These are phyloP conservation scores for Botrytis medusae DNA, from an alignment of 2,329 filamentous ascomycete species.

Conservation along the genomic window DNA sequence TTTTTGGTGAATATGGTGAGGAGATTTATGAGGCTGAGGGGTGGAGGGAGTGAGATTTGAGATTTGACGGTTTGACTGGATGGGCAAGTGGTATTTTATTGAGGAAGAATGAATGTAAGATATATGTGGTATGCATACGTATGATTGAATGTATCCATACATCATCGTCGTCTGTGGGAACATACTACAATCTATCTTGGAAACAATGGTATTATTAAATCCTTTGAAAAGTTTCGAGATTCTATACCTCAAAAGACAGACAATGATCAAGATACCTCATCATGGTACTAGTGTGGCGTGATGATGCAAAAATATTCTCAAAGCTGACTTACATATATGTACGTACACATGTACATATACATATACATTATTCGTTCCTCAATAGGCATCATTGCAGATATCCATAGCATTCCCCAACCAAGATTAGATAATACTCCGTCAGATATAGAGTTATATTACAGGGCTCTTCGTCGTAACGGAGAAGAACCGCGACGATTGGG, in stretches of 20 bases:
- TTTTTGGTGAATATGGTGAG: not conserved
- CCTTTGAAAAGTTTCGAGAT: not conserved
- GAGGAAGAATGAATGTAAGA: not conserved
- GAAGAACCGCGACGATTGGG: not conserved
- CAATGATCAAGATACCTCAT: not conserved
- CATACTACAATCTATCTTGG: not conserved
- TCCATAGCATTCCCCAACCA: not conserved
- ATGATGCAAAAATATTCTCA: not conserved
- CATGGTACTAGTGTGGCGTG: not conserved
- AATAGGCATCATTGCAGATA: not conserved
- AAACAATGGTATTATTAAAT: not conserved
- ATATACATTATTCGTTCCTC: not conserved
- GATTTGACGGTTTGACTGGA: not conserved
- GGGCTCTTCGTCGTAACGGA: not conserved
- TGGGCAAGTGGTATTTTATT: not conserved
- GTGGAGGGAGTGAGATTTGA: not conserved
- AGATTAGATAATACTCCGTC: not conserved
- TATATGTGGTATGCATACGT: not conserved
- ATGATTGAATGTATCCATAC: not conserved
- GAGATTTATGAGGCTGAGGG: not conserved
- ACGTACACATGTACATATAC: not conserved
- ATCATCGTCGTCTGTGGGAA: not conserved
- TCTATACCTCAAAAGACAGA: not conserved
- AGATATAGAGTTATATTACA: not conserved
- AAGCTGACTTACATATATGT: not conserved